Evolutionary conservation across 495 filamentous ascomycete genomes (phyloP).

Genomic region (Darksidea phi): DNA sequence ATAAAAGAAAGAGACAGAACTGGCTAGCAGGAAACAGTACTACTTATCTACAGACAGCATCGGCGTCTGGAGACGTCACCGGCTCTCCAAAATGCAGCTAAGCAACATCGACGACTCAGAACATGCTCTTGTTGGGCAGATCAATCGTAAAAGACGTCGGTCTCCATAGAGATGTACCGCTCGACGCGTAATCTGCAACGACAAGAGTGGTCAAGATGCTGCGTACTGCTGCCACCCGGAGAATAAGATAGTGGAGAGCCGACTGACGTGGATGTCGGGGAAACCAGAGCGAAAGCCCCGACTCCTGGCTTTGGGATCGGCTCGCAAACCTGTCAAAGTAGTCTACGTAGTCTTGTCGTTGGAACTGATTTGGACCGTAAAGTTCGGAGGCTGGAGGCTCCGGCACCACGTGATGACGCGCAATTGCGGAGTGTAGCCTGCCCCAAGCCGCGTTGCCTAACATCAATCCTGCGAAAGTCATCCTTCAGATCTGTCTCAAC

Average conservation of each 20-base stretch:
- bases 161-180: neutral
- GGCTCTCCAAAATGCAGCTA: slow-evolving; percentile 4
- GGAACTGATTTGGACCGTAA: too few species aligned
- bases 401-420: too few species aligned
- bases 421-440: too few species aligned
- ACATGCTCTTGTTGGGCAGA: neutral
- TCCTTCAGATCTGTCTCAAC: neutral
- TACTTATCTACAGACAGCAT: slow-evolving; percentile 7
- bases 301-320: neutral
- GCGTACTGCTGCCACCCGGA: neutral
- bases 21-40: neutral
- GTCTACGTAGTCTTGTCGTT: too few species aligned
- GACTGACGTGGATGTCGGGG: slow-evolving; percentile 12
- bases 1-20: neutral
- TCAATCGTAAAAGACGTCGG: slow-evolving; percentile 17
- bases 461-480: too few species aligned
- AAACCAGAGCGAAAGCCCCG: slow-evolving; percentile 12
- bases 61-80: neutral
- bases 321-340: too few species aligned
- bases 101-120: slow-evolving; percentile 5
- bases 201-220: slow-evolving; percentile 9
- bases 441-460: too few species aligned
- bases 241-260: slow-evolving; percentile 26
- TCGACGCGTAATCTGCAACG: slow-evolving; percentile 19
- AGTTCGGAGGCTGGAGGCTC: too few species aligned